A percentile compares a stretch with the other conserved stretches of the same genome.
phyloP scores from a whole-genome alignment of 2,329 filamentous ascomycete species.

The Alternaria sp. region DNA sequence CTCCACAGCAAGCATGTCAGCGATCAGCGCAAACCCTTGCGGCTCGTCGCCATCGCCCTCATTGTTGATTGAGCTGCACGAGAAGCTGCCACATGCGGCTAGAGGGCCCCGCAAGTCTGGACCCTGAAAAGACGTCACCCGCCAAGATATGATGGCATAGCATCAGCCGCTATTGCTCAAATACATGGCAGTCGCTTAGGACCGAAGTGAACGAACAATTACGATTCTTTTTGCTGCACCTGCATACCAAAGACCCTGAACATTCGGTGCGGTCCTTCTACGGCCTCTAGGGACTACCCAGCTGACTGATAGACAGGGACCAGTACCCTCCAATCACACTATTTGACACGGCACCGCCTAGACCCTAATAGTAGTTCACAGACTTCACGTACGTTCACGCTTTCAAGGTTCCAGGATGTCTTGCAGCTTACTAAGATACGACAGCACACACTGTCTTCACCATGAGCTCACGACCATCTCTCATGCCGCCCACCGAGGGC shows the following conservation, averaged over 20 bases:
- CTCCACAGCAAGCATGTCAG: neutral
- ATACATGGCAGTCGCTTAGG: slow-evolving; percentile 4
- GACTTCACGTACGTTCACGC: neutral
- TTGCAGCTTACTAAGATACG: neutral
- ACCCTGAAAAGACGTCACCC: slow-evolving; percentile 21
- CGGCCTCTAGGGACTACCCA: neutral
- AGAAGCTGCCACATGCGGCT: slow-evolving; percentile 3
- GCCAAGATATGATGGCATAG: slow-evolving; percentile 22
- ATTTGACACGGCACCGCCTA: neutral
- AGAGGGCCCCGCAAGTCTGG: slow-evolving; percentile 17
- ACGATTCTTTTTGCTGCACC: neutral
- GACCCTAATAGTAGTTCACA: neutral
- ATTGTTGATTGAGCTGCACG: slow-evolving; percentile 8
- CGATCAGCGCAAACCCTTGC: slow-evolving; percentile 4
- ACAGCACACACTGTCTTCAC: neutral
- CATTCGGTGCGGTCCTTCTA: neutral
- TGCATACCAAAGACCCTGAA: neutral
- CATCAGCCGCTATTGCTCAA: slow-evolving; percentile 10
- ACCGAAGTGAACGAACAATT: neutral
- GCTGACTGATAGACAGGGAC: slow-evolving; percentile 1
- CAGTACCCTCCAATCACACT: neutral
- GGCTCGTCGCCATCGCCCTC: slow-evolving; percentile 5
- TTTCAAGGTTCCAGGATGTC: neutral
- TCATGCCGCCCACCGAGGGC: slow-evolving; percentile 27
- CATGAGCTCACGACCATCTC: slow-evolving; percentile 26